Base-by-base conservation (phyloP, 495 filamentous ascomycete genomes). In the Penicillium chermesinum region DNA sequence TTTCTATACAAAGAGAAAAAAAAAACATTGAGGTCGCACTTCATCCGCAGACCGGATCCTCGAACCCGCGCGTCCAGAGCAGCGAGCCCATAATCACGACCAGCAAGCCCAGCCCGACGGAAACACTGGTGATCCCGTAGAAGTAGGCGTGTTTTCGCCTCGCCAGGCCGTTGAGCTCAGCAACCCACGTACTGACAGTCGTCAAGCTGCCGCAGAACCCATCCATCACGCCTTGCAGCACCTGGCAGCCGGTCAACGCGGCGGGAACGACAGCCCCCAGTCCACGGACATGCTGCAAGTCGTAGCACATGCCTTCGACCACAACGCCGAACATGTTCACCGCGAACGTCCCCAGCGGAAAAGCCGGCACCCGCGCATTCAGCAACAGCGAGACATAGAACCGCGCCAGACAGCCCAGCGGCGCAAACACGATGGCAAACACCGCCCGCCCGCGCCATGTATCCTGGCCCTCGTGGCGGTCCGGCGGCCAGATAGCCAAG, bases 181-280 rank as follows among this genome's bases (percentile, higher is more conserved):
- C 68, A 12, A 93, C 86, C 88, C 89, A 96, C 4, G 91, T 96
- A 56, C 85, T 90, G n/a, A 97, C 81, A 8, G 91, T 97, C 9
- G 91, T 96, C 58, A 88, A 69, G 52, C 85, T 84, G 7, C 91
- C 91, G 62, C 91, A 96, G 57, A 96, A 94, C 40, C 91, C 91
- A 72, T 96, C 91, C 69, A 85, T 78, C 18, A 95, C 69, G 5
- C 90, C 91, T 60, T 88, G 84, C 53, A 95, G 62, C 2, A 95
- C 81, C 73, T 91, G 87, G 59, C 89, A 93, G 19, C 82, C 81
- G 27, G 79, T 76, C 62, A 60, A 51, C 20, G 56, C 53, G 41
- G 50, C 41, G 25, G 58, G 52, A 27, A 55, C 35, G 35, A 32
- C 52, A 17, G 57, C 57, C 0, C 59, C 60, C 10, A 63, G 47